Base-by-base conservation (phyloP, 805 yeast genomes). In the Kregervanrija pseudodelftensis region DNA sequence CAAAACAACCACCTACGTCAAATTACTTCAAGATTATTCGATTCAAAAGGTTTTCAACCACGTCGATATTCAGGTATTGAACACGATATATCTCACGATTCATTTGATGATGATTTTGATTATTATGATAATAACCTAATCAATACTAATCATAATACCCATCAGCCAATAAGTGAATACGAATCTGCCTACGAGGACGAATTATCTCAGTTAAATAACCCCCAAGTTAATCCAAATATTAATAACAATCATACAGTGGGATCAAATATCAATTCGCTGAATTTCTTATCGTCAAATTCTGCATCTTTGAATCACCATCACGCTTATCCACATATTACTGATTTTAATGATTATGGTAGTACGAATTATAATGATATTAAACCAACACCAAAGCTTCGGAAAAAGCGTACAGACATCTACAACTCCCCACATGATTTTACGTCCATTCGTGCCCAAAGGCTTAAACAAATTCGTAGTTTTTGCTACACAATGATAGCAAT, bases 11-110 rank as follows among this genome's bases (percentile, higher is more conserved):
- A 59, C 35, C 45, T 64, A 39, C 57, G 67, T 11, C 64, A 89
- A 2, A 82, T 88, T 1, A 81, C 89, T 0, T 82, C 89, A 1
- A 80, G 81, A 49, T 64, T 84, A 5, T 84, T 85, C 60, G 91
- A 84, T 54, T 74, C 78, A 11, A 82, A 78, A 52, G 89, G 87
- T 1, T 77, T 82, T 0, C 84, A 80, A 39, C 78, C 87, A 5
- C 70, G 90, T 55, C 66, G 89, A 32, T 83, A 84, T 55, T 80
- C 89, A 15, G 85, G 84, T 15, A 75, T 61, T 34, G 57, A 61
- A 8, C 38, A 48, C 15, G 54, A 48, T 8, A 55, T 51, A 39
- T 49, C 69, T 14, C 79, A 72, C 49, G 82, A 76, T 45, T 77
- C 70, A 43, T 70, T 70, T 47, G 81, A 74, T 49, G 82, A 74